Percentiles rank a stretch among this genome's conserved stretches.
phyloP scores from a whole-genome alignment of 2,329 filamentous ascomycete genomes.

The Fusarium sterilihyphosum region DNA sequence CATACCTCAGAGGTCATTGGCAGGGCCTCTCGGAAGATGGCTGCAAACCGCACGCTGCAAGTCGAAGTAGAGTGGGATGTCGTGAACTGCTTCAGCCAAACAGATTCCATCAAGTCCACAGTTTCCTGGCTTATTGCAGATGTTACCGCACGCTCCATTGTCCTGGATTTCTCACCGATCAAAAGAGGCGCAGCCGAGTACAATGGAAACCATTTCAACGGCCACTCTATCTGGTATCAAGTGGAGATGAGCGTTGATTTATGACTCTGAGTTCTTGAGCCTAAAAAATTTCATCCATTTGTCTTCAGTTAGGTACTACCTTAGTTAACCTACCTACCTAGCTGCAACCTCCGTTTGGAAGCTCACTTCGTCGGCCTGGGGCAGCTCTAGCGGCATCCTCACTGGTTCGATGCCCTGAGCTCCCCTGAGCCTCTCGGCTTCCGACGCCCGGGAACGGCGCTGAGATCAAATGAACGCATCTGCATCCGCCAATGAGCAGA shows the following conservation, averaged over 20 bases:
- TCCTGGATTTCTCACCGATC: constrained; percentile 6
- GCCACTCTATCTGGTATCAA: neutral
- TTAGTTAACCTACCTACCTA: neutral
- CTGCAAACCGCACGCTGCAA: constrained; percentile 2
- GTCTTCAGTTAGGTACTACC: neutral
- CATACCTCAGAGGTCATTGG: constrained; percentile 16
- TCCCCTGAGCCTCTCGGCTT: constrained; percentile 30
- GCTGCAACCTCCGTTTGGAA: neutral
- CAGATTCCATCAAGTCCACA: constrained; percentile 7
- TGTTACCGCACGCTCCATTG: neutral
- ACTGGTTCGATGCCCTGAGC: constrained; percentile 20
- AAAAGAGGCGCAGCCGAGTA: constrained; percentile 5
- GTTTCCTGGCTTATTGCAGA: constrained; percentile 13
- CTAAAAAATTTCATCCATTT: neutral
- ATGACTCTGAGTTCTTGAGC: constrained; percentile 15
- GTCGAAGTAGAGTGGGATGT: constrained; percentile 26
- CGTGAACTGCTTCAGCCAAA: constrained; percentile 19
- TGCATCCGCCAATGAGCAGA: constrained; percentile 30
- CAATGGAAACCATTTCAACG: neutral
- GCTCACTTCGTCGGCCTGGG: constrained; percentile 8
- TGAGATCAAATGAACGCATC: constrained; percentile 11
- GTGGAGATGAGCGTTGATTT: neutral
- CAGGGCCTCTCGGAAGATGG: constrained; percentile 5
- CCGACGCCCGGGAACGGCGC: constrained; percentile 42
- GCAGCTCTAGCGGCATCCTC: constrained; percentile 9